Evolutionary conservation across 768 basidiomycete genomes (phyloP), one percentile per base, ranked within the genome.

Genomic region (Plicaturopsis crispa): DNA sequence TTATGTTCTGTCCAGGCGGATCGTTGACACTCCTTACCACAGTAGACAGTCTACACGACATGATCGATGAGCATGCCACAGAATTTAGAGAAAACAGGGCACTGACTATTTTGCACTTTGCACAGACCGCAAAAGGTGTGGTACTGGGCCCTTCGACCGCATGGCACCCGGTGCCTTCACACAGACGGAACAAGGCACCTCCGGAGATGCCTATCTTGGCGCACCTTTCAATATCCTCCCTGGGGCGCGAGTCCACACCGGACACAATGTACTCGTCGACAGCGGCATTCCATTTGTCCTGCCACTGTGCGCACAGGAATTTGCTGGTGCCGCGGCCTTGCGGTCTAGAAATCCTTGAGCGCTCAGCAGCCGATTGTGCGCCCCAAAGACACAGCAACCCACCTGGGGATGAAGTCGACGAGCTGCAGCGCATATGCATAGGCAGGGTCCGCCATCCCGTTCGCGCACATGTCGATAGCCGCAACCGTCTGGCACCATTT

Each of bases 201-300:
- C 46, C 40, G 16, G 46, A 45, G 4, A 43, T 21, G 8, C 48
- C 50, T 10, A 58, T 35, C 42, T 56, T 56, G 22, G 51, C 51
- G 2, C 35, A 41, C 24, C 38, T 21, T 24, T 51, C 54, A 24
- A 58, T 54, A 16, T 51, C 48, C 16, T 34, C 35, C 6, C 34
- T 33, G 4, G 45, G 37, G 2, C 50, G 45, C 2, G 32, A 4
- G 31, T 56, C 55, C 1, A 16, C 17, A 4, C 39, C 41, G 14
- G 26, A 28, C 8, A n/a, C n/a, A 16, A 53, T 56, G 38, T 56
- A 56, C 14, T 42, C 36, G 31, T 58, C 56, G 2, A 58, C 46
- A 7, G 39, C 41, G 10, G 32, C 38, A 37, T 57, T 55, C 54
- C 54, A 57, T 30, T 48, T 43, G 35, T 36, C 32, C 36, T 28